phyloP scores from a whole-genome alignment of 805 yeast genomes.

The Cyberlindnera lachancei region DNA sequence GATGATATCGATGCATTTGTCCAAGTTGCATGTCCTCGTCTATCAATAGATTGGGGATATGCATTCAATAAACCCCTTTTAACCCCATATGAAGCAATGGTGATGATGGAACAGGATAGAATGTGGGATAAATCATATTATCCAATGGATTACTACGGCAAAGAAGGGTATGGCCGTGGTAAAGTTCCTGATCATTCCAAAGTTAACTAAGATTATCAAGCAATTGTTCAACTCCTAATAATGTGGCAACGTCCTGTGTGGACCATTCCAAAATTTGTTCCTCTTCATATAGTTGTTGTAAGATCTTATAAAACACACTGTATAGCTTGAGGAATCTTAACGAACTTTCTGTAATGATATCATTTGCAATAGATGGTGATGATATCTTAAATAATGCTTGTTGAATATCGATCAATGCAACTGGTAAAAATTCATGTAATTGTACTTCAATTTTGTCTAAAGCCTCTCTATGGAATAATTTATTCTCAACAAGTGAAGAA shows the following conservation, averaged over 20 bases:
- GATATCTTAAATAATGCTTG: conserved; percentile 49
- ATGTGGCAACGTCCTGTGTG: conserved; percentile 53
- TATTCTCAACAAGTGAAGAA: conserved; percentile 56
- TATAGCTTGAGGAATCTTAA: conserved; percentile 38
- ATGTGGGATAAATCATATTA: conserved; percentile 60
- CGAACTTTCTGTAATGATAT: conserved; percentile 44
- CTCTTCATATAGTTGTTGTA: conserved; percentile 28
- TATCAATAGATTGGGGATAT: conserved; percentile 98
- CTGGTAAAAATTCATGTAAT: conserved; percentile 48
- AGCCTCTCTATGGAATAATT: conserved; percentile 39
- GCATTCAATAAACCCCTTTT: conserved; percentile 87
- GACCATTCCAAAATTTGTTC: conserved; percentile 42
- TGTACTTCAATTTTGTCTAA: conserved; percentile 36
- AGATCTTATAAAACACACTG: conserved; percentile 27
- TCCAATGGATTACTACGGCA: conserved; percentile 94
- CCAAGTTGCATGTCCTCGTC: conserved; percentile 95
- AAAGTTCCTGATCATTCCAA: conserved; percentile 43
- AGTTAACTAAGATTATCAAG: conserved; percentile 7
- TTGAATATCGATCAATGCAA: conserved; percentile 54
- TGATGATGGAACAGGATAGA: conserved; percentile 65
- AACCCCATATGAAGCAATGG: conserved; percentile 96
- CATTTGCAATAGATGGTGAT: conserved; percentile 55
- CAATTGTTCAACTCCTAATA: conserved; percentile 56
- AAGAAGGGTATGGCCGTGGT: conserved; percentile 90
- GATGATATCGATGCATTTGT: conserved; percentile 92